Evolutionary conservation across 106 monocot species (phyloP), one percentile per base, ranked within the genome.

Genomic region (Hemerocallis citrina): DNA sequence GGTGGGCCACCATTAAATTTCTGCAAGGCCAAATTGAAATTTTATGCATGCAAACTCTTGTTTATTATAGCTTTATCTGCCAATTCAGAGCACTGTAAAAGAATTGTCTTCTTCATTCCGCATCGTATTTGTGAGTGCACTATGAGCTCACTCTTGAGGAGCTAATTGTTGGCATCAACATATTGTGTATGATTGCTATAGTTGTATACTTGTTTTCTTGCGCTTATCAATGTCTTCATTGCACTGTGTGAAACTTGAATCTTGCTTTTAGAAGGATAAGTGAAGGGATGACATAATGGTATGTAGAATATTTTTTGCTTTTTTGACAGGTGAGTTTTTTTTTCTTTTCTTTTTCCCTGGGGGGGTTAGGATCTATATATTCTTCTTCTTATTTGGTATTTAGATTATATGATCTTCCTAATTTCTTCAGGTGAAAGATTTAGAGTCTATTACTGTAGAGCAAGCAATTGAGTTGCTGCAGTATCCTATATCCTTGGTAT

Each of bases 401-500:
- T 29, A 32, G 15, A 54, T 16, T 30, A 16, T n/a, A 32, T 0
- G 4, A 31, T 30, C 1, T 30, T 57, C 3, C 36, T 34, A 2
- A 10, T 32, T 54, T 54, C 56, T 73, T 69, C 48, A 83, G 83
- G 48, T 67, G 15, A 75, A 78, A 63, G 75, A 74, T 60, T 33
- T 76, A 29, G 74, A 72, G 3, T 72, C 75, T 35, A 27, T 87
- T 69, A 79, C 69, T 46, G 11, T 87, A 59, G 73, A 82, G 55
- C 72, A 82, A 72, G 86, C 86, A 55, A 17, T 87, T 58, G 79
- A 79, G 34, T 31, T 87, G 52, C 72, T 87, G 30, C 74, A 64
- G 35, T 87, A 82, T 79, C 86, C 86, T 54, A 56, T 59, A 57
- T 59, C 44, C 29, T 69, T 87, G 86, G 86, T 87, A 79, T 41